Evolutionary conservation across 148 eudicot genomes (phyloP).

Genomic region (Rhododendron molle): DNA sequence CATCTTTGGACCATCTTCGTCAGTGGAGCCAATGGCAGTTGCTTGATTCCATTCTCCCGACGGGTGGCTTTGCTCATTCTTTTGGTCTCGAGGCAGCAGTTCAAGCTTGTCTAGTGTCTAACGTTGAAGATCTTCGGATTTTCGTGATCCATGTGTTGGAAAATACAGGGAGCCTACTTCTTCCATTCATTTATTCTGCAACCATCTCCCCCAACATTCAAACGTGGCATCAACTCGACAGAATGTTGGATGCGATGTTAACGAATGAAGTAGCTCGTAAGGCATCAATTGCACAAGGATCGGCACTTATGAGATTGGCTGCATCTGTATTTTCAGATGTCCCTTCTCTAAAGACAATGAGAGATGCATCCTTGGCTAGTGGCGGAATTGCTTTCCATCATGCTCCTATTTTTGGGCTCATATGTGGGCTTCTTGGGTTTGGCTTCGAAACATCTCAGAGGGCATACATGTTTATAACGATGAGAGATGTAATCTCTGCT

Average conservation of each 20-base stretch:
- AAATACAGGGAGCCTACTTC: constrained; percentile 72
- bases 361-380: constrained; percentile 37
- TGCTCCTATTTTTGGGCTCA: constrained; percentile 80
- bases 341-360: constrained; percentile 77
- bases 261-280: constrained; percentile 75
- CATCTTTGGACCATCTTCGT: constrained; percentile 14
- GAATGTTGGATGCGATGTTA: constrained; percentile 57
- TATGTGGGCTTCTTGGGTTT: constrained; percentile 72
- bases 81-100: constrained; percentile 85
- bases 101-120: constrained; percentile 53
- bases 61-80: constrained; percentile 98
- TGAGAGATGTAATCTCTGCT: constrained; percentile 83
- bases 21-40: constrained; percentile 93
- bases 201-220: constrained; percentile 34
- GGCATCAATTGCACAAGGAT: constrained; percentile 86
- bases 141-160: constrained; percentile 58
- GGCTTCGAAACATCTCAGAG: constrained; percentile 51
- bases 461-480: constrained; percentile 65
- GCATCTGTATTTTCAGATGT: constrained; percentile 66
- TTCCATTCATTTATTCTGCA: constrained; percentile 65
- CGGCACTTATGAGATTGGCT: constrained; percentile 71
- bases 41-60: constrained; percentile 83
- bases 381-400: constrained; percentile 59
- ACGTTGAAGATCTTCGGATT: constrained; percentile 49
- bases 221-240: constrained; percentile 65